Evolutionary conservation across 139 green algal genomes (phyloP).

Genomic region (Pycnococcus provasolii): DNA sequence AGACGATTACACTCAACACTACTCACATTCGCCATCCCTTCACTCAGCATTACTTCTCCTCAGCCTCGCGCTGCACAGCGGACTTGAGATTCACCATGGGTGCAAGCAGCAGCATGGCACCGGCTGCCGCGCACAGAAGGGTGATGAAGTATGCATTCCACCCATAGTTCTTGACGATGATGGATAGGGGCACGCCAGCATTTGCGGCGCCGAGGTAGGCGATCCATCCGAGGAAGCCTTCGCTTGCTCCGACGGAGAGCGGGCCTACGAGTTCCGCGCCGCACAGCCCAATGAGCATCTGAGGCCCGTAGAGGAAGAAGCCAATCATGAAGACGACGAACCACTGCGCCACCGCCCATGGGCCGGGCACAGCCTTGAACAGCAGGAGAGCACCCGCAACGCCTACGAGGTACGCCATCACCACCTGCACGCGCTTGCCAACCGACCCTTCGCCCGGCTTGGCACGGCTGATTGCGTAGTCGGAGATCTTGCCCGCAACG

Average conservation of each 20-base stretch:
- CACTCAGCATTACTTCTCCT: too few relatives aligned
- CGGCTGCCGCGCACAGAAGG: conserved; percentile 62
- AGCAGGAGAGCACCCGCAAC: conserved; percentile 54
- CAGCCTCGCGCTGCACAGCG: conserved; percentile 39
- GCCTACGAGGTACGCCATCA: conserved; percentile 85
- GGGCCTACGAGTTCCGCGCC: conserved; percentile 85
- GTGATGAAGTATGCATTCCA: conserved; percentile 53
- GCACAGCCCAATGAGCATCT: conserved; percentile 93
- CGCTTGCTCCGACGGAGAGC: conserved; percentile 68
- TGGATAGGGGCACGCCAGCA: conserved; percentile 81
- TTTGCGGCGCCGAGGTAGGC: conserved; percentile 71
- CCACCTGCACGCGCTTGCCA: conserved; percentile 81
- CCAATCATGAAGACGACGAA: conserved; percentile 74
- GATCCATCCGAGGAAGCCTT: conserved; percentile 91
- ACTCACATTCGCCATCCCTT: too few relatives aligned
- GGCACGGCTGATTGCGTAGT: conserved; percentile 51
- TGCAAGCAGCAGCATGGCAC: conserved; percentile 71
- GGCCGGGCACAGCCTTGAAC: conserved; percentile 56
- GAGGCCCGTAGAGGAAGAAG: conserved; percentile 82
- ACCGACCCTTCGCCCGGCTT: conserved; percentile 55
- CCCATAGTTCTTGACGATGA: conserved; percentile 76
- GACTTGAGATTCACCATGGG: conserved; percentile 78
- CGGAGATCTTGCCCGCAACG: conserved; percentile 56
- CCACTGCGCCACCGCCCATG: too few relatives aligned
- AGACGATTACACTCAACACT: too few relatives aligned